These are phyloP conservation scores for Nicotiana noctiflora DNA, from an alignment of 257 asterid genomes.

Conservation along the genomic window DNA sequence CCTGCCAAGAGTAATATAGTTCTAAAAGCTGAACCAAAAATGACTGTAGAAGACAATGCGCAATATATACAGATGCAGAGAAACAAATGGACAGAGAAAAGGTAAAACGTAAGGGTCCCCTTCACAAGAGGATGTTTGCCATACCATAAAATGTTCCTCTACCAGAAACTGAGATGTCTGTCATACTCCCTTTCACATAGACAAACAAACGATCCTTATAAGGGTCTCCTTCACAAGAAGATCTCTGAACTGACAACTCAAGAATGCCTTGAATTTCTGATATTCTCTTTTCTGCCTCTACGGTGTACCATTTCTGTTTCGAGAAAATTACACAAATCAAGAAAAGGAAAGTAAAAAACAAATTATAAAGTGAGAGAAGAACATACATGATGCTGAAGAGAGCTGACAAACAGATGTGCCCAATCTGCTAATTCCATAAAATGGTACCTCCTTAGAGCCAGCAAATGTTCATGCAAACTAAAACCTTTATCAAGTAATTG, in stretches of 20 bases:
- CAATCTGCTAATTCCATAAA: slow-evolving; percentile 97
- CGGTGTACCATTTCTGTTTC: slow-evolving; percentile 77
- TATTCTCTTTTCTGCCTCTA: slow-evolving; percentile 71
- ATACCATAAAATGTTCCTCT: slow-evolving; percentile 35
- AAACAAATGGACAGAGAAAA: slow-evolving; percentile 3
- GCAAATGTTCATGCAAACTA: slow-evolving; percentile 79
- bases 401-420: slow-evolving; percentile 90
- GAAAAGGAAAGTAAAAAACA: slow-evolving; percentile 17
- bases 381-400: slow-evolving; percentile 74
- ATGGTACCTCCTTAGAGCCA: slow-evolving; percentile 76
- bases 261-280: slow-evolving; percentile 88
- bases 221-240: slow-evolving; percentile 91
- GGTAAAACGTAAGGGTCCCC: neutral
- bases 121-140: too few relatives aligned
- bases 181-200: slow-evolving; percentile 52
- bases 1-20: slow-evolving; percentile 47
- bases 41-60: slow-evolving; percentile 5
- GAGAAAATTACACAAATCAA: slow-evolving; percentile 24
- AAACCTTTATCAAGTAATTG: slow-evolving; percentile 85
- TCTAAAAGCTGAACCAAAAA: slow-evolving; percentile 10
- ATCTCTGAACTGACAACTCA: slow-evolving; percentile 85
- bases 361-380: slow-evolving; percentile 15
- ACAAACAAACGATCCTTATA: slow-evolving; percentile 66
- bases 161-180: slow-evolving; percentile 45
- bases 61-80: slow-evolving; percentile 2